A percentile compares a stretch with the other conserved stretches of the same genome.
phyloP scores from a whole-genome alignment of 441 rosid species.

The Kokia cookei region DNA sequence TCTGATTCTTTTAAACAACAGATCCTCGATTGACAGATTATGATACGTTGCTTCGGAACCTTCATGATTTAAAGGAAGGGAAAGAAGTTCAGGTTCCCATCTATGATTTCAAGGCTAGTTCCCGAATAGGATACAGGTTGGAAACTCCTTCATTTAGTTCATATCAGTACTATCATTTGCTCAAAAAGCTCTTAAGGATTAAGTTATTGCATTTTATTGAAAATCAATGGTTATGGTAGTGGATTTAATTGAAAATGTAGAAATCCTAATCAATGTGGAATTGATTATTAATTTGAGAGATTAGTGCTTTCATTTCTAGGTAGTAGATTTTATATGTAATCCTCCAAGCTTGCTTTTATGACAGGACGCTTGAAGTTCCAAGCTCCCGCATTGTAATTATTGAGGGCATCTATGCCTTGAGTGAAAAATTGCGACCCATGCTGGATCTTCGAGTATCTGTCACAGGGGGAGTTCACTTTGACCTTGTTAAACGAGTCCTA shows the following conservation, averaged over 20 bases:
- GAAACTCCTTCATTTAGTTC: constrained; percentile 6
- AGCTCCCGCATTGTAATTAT: constrained; percentile 86
- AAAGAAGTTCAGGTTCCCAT: constrained; percentile 78
- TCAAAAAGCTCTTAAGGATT: constrained; percentile 7
- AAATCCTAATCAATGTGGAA: background rate
- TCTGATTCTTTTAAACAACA: constrained; percentile 24
- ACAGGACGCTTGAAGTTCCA: constrained; percentile 86
- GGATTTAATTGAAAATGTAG: background rate
- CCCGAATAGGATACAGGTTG: constrained; percentile 89
- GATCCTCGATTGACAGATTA: constrained; percentile 99
- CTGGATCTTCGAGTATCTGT: constrained; percentile 90
- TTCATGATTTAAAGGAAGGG: constrained; percentile 76
- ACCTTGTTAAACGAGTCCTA: constrained; percentile 94
- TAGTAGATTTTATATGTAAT: background rate
- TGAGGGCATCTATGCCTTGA: constrained; percentile 95
- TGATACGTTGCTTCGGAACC: constrained; percentile 77
- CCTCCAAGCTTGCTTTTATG: constrained; percentile 16
- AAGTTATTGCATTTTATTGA: background rate
- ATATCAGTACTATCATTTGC: background rate
- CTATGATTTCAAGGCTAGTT: constrained; percentile 93
- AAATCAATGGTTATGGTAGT: background rate
- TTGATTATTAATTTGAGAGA: background rate
- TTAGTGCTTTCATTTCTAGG: background rate
- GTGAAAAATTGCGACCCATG: constrained; percentile 78
- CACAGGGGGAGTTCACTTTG: constrained; percentile 99